phyloP scores from a whole-genome alignment of 1,284 basidiomycete genomes.

The Fereydounia khargensis region DNA sequence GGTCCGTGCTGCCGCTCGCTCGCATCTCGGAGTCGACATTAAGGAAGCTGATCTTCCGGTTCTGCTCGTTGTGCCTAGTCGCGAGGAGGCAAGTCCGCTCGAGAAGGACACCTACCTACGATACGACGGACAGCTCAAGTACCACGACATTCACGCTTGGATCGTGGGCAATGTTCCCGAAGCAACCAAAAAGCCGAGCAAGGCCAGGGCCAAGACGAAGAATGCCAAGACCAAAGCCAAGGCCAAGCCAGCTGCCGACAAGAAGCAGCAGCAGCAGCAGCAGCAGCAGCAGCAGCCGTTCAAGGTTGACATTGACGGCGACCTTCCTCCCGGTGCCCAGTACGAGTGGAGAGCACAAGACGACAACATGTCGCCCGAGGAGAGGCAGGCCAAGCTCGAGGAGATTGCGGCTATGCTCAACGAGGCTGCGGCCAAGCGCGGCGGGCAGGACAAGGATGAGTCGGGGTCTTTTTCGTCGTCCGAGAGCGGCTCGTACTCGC shows the following conservation, averaged over 20 bases:
- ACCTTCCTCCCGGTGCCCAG: constrained; percentile 14
- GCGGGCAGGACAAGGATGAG: background rate
- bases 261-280: constrained; percentile 1
- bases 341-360: constrained; percentile 23
- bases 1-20: constrained; percentile 27
- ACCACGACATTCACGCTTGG: constrained; percentile 45
- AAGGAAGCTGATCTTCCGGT: constrained; percentile 35
- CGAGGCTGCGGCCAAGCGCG: constrained; percentile 8
- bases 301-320: constrained; percentile 15
- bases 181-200: constrained; percentile 22
- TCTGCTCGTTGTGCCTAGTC: constrained; percentile 36
- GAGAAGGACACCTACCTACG: constrained; percentile 26
- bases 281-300: constrained; percentile 9
- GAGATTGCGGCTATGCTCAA: constrained; percentile 30
- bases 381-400: constrained; percentile 28
- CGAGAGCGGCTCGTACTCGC: no score
- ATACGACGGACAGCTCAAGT: constrained; percentile 46
- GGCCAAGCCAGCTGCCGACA: background rate
- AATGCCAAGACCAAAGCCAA: constrained; percentile 7
- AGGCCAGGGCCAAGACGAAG: constrained; percentile 22
- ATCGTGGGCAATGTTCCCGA: constrained; percentile 38
- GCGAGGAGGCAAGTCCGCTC: constrained; percentile 2
- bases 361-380: constrained; percentile 17
- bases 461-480: constrained; percentile 19
- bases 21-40: constrained; percentile 40